These are phyloP conservation scores for Fonsecaea multimorphosa DNA, from an alignment of 2,329 filamentous ascomycete genomes.

Conservation along the genomic window DNA sequence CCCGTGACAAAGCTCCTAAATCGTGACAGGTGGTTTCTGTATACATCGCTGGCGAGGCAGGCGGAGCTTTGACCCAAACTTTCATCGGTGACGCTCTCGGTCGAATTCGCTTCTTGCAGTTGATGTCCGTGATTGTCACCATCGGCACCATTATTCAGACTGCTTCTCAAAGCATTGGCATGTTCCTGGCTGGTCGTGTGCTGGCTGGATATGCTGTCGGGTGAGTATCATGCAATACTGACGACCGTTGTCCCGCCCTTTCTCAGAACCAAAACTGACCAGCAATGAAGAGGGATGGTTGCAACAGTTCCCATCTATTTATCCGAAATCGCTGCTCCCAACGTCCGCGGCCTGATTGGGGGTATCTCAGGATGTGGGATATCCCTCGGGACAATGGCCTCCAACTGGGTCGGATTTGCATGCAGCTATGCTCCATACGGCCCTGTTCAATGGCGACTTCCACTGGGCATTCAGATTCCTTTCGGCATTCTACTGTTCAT, in stretches of 20 bases:
- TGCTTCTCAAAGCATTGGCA: slow-evolving; percentile 59
- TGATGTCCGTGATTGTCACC: slow-evolving; percentile 73
- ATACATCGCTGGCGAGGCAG: slow-evolving; percentile 66
- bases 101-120: slow-evolving; percentile 56
- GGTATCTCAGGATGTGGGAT: slow-evolving; percentile 84
- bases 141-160: slow-evolving; percentile 72
- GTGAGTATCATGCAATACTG: slow-evolving; percentile 61
- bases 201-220: slow-evolving; percentile 78
- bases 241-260: slow-evolving; percentile 73
- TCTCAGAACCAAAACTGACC: background rate
- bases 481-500: slow-evolving; percentile 76
- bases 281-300: slow-evolving; percentile 34
- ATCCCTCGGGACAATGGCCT: slow-evolving; percentile 77
- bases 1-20: background rate
- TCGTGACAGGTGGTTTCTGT: slow-evolving; percentile 58
- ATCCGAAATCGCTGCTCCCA: slow-evolving; percentile 55
- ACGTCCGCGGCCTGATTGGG: slow-evolving; percentile 76
- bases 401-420: slow-evolving; percentile 74
- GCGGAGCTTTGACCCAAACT: slow-evolving; percentile 61
- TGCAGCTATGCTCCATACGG: slow-evolving; percentile 68
- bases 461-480: slow-evolving; percentile 77
- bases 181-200: slow-evolving; percentile 74
- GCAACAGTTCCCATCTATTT: slow-evolving; percentile 39
- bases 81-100: slow-evolving; percentile 61
- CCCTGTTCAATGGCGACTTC: slow-evolving; percentile 76